Base-by-base conservation (phyloP, 192 early-diverging fungal genomes). In the Backusella tuberculispora region DNA sequence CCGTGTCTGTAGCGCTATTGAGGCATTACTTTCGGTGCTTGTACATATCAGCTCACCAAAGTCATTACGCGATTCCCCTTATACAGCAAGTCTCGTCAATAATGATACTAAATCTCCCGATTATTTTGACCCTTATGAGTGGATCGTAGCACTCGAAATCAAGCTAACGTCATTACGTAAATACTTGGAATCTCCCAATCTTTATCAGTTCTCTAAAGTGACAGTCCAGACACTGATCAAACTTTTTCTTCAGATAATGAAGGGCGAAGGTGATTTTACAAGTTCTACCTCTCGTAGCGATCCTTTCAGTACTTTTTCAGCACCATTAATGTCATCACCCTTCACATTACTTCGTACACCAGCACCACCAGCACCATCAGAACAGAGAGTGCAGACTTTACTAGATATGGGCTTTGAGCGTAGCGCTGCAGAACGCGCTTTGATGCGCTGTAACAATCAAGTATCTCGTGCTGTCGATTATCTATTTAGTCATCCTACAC, bases 401-500 rank as follows among this genome's bases (percentile, higher is more conserved):
- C 78, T 91, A 14, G 90, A 94, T 26, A 95, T 99, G 95, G 97
- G 97, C 0, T 99, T 97, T 77, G 82, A 91, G 5, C 85, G 90
- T 12, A 82, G 84, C 19, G 91, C 91, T 10, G 94, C 96, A 2
- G 93, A 93, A 74, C 84, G 80, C 24, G 96, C 96, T 5, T 78
- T 99, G 40, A 83, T 90, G 37, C 88, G 95, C 2, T 91, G 88
- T 66, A 84, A 81, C n/a, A 93, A 93, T 73, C 92, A 92, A 66
- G 81, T 97, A 5, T 85, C 85, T 19, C 85, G 94, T 17, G 97
- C 97, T 0, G 90, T 94, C 1, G 94, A 99, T 38, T 96, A 95
- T 67, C 77, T 99, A 34, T 76, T 98, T 6, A 90, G 86, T 12
- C 88, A 95, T 72, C 92, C 90, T 24, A 76, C 41, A 60, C 71